Conservation (phyloP, 371 early-diverging fungal genomes). For the Circinella umbellata region DNA sequence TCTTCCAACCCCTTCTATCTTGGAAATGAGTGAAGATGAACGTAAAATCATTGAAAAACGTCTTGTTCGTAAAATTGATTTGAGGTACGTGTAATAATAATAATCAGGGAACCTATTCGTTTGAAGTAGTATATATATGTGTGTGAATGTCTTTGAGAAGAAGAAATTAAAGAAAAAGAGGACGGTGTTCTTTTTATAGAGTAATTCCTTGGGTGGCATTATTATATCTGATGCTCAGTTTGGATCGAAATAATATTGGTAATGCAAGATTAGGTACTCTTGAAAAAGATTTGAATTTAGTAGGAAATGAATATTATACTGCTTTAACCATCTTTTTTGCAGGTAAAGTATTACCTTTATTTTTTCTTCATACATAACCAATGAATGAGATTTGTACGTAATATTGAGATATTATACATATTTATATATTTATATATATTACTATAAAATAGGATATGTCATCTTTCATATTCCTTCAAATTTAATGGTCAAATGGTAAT, state of each 20-base stretch:
- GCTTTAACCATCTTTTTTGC: slow-evolving; percentile 49
- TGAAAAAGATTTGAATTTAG: slow-evolving; percentile 40
- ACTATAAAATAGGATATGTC: slow-evolving; percentile 27
- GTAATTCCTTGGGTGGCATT: slow-evolving; percentile 47
- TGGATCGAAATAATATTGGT: slow-evolving; percentile 53
- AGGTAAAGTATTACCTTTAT: slow-evolving; percentile 21
- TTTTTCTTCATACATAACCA: neutral
- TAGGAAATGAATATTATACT: slow-evolving; percentile 46
- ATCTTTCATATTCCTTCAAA: slow-evolving; percentile 34
- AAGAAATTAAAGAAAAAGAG: neutral
- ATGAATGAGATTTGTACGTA: too few species aligned
- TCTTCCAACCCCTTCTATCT: neutral
- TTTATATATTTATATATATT: too few species aligned
- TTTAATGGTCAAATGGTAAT: slow-evolving; percentile 32
- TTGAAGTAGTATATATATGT: neutral
- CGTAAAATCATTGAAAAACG: slow-evolving; percentile 6
- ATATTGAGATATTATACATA: too few species aligned
- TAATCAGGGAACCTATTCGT: neutral
- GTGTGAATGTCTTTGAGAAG: too few species aligned
- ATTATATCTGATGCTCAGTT: slow-evolving; percentile 39
- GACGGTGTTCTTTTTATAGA: slow-evolving; percentile 21
- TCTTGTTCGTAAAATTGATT: slow-evolving; percentile 24
- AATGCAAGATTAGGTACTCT: slow-evolving; percentile 47
- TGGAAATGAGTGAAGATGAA: neutral
- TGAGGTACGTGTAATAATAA: slow-evolving; percentile 8